phyloP scores from a whole-genome alignment of 2,329 filamentous ascomycete genomes.

The Cladophialophora immunda region DNA sequence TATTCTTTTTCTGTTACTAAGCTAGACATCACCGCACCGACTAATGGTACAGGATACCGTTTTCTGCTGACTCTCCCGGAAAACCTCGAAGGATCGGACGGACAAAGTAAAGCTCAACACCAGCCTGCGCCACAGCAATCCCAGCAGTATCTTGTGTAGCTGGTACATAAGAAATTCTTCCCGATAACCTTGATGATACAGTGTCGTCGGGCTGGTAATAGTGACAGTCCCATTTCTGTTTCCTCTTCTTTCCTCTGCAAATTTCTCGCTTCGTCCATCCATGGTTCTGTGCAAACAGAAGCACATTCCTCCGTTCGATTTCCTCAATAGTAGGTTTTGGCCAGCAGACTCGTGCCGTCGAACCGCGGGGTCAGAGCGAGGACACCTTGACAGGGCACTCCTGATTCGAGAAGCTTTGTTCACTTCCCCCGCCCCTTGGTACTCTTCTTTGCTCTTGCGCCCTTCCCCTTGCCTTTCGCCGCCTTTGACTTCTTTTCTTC shows the following conservation, averaged over 20 bases:
- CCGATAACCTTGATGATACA: neutral
- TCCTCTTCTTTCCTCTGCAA: neutral
- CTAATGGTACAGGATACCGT: constrained; percentile 16
- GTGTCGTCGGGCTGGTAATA: neutral
- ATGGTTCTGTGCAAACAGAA: neutral
- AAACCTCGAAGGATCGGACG: neutral
- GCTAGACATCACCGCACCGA: neutral
- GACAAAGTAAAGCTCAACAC: neutral
- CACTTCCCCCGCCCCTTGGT: constrained; percentile 1
- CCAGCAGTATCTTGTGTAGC: neutral
- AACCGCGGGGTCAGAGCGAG: neutral
- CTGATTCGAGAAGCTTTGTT: neutral
- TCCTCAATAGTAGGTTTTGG: neutral
- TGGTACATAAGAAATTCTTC: neutral
- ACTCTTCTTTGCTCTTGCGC: neutral
- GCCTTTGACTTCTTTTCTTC: constrained; percentile 1
- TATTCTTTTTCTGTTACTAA: neutral
- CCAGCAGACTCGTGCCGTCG: neutral
- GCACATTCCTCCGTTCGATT: neutral
- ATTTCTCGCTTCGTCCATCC: too few relatives aligned
- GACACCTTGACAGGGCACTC: neutral
- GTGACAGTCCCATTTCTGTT: neutral
- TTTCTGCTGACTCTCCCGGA: neutral
- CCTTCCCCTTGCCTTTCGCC: constrained; percentile 9
- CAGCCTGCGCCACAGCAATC: neutral